A percentile compares a stretch with the other conserved stretches of the same genome.
phyloP scores from a whole-genome alignment of 768 basidiomycete genomes.

The Tricholoma sp. region DNA sequence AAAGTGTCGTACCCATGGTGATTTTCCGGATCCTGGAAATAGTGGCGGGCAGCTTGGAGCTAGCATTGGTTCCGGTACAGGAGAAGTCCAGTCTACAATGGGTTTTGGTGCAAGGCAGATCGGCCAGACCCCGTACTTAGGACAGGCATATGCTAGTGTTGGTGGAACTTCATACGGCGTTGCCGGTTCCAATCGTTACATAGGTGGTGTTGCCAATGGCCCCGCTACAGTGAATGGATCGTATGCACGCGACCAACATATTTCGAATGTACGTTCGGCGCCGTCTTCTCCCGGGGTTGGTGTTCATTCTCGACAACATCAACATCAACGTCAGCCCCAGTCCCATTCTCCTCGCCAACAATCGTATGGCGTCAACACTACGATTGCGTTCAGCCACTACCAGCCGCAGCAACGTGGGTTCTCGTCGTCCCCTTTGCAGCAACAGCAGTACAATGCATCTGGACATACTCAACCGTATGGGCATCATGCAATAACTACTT shows the following conservation, averaged over 20 bases:
- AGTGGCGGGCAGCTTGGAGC: not conserved
- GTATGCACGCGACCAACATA: constrained; percentile 9
- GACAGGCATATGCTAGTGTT: not conserved
- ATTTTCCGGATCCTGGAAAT: constrained; percentile 6
- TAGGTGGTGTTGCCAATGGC: not conserved
- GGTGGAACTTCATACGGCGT: not conserved
- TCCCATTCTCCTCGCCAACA: constrained; percentile 11
- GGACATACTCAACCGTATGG: constrained; percentile 21
- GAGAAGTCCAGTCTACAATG: not conserved
- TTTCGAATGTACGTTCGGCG: constrained; percentile 3
- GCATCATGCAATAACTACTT: constrained; percentile 3
- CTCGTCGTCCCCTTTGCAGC: constrained; percentile 16
- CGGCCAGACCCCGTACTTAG: not conserved
- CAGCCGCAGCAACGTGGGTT: constrained; percentile 40
- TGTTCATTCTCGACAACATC: constrained; percentile 2
- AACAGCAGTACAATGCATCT: constrained; percentile 15
- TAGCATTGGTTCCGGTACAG: not conserved
- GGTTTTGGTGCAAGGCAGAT: not conserved
- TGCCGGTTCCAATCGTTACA: constrained; percentile 8
- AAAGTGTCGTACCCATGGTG: constrained; percentile 38
- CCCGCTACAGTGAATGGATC: constrained; percentile 7
- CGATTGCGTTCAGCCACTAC: constrained; percentile 43
- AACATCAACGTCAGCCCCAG: constrained; percentile 11
- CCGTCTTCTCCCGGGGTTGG: not conserved
- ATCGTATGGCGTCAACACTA: constrained; percentile 13